phyloP scores from a whole-genome alignment of 176 grass and related monocot species.

The Pharus latifolius region DNA sequence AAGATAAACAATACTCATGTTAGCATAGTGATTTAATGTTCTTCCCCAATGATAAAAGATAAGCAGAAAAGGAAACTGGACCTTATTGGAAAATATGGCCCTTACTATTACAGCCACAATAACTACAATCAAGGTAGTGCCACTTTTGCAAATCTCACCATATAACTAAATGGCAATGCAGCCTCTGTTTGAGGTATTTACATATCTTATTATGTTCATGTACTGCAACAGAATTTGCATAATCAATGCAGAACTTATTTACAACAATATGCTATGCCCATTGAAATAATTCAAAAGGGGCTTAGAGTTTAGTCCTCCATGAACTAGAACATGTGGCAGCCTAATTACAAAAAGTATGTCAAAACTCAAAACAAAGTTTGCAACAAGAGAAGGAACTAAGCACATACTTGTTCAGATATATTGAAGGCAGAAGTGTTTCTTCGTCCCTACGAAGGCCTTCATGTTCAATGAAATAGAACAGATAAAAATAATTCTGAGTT shows the following conservation, averaged over 20 bases:
- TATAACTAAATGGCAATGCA: neutral
- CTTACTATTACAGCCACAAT: neutral
- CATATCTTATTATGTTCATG: neutral
- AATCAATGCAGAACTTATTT: neutral
- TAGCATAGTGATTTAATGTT: neutral
- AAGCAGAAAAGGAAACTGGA: neutral
- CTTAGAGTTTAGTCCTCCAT: neutral
- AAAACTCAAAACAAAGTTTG: neutral
- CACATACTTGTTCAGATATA: constrained; percentile 96
- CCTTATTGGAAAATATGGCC: neutral
- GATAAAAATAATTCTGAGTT: constrained; percentile 18
- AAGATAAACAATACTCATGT: neutral
- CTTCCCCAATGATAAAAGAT: neutral
- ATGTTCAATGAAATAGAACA: constrained; percentile 32
- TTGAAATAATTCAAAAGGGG: neutral
- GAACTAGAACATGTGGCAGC: neutral
- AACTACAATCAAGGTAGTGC: neutral
- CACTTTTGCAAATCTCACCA: neutral
- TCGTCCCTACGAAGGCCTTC: constrained; percentile 88
- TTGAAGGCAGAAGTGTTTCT: constrained; percentile 82
- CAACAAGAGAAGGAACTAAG: constrained; percentile 11
- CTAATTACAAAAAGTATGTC: neutral
- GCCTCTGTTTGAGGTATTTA: neutral
- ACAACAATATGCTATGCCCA: neutral
- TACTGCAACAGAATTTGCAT: neutral